Conservation (phyloP, 2,329 filamentous ascomycete genomes). For the Fusarium sp. region DNA sequence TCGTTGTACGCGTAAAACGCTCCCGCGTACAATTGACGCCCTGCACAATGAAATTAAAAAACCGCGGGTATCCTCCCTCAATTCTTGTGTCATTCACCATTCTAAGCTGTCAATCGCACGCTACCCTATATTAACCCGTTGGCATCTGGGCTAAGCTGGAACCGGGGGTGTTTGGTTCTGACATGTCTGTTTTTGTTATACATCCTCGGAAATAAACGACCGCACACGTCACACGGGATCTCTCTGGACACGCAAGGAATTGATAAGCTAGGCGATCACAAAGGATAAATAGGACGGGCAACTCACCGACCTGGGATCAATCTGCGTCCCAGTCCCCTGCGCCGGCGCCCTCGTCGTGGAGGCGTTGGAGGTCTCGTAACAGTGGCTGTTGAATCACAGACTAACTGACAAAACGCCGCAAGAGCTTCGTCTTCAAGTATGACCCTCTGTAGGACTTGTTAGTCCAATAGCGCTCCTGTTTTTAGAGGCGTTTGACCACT, state of each 20-base stretch:
- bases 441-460: neutral
- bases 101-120: neutral
- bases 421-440: neutral
- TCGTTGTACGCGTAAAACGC: constrained; percentile 57
- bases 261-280: too few species aligned
- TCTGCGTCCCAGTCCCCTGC: accelerated
- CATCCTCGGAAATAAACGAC: neutral
- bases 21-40: neutral
- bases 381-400: neutral
- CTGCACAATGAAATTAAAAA: neutral
- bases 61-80: accelerated
- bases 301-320: accelerated
- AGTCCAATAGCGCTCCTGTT: accelerated
- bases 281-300: accelerated
- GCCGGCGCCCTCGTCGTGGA: neutral
- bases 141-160: accelerated
- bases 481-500: accelerated
- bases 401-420: neutral
- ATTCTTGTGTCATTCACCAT: accelerated
- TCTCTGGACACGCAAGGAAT: too few species aligned
- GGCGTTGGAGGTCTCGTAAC: neutral
- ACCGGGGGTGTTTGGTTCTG: accelerated
- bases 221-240: neutral
- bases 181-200: constrained; percentile 1
- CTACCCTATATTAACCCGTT: accelerated